Base-by-base conservation (phyloP, 192 early-diverging fungal species). In the Chytriomyces sp. region DNA sequence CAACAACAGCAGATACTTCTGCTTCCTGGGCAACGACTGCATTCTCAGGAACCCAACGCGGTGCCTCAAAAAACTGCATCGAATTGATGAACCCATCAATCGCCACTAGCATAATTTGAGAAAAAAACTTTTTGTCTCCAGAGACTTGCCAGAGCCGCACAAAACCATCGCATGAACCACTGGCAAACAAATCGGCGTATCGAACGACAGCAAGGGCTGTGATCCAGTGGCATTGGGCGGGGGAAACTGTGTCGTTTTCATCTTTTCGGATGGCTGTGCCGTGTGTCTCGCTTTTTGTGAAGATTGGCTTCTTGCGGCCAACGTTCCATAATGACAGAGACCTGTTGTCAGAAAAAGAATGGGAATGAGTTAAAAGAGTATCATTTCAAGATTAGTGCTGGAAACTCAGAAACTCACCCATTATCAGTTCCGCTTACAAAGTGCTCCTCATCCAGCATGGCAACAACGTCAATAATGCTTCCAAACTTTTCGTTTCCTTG, bases 351-450 rank as follows among this genome's bases (percentile, higher is more conserved):
- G 2, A 45, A 49, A 69, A 46, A 61, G 53, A 57, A 57, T 57
- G 3, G 1, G 20, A 20, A 20, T 57, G 13, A 57, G 53, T 5
- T 3, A 57, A n/a, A 57, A 20, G 4, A 35, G 2, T 35, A 57
- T 20, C 53, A 1, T 5, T 57, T 57, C 3, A 13, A 57, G 53
- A 3, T 13, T n/a, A 1, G 53, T 20, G 53, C 53, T 20, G 53
- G 53, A 35, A 2, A 35, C 23, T 50, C 53, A 8, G 24, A 23
- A 20, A 77, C 83, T 67, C 74, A 92, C 91, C 93, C 94, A 74
- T 86, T 90, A 82, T 99, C 97, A 49, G 93, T 91, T 61, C 97
- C 98, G 13, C 89, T 96, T 24, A 99, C 84, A 88, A 94, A 99
- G 49, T 89, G 87, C 61, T 95, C 92, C 79, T 99, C 98, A 80